Evolutionary conservation across 371 early-diverging fungal genomes (phyloP), one percentile per base, ranked within the genome.

Genomic region (Mucor racemosus): DNA sequence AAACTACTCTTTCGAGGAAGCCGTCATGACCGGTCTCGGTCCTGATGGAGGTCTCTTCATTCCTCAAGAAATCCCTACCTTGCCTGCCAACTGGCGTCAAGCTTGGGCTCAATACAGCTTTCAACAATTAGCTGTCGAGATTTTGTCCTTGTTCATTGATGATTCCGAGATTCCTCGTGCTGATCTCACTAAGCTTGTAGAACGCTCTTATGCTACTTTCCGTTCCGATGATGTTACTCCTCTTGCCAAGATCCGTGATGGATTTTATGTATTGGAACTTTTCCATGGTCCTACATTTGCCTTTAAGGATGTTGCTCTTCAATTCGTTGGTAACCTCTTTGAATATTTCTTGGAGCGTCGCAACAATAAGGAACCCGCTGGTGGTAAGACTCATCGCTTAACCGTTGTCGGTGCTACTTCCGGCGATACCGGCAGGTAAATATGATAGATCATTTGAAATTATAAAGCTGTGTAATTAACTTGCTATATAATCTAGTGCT

Each of bases 261-360:
- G 81, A 34, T 66, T 93, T 48, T 88, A 89, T 65, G 83, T 97
- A 13, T 85, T 98, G 63, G 98, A 98, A 82, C 87, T 98, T 44
- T 97, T 95, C 91, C 97, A 96, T 68, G 99, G 98, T 3, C 98
- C 98, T 11, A 98, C 98, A 3, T 96, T 95, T 81, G 97, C 97
- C 21, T 98, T 98, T 85, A 98, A 98, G 84, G 99, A 98, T 69
- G 97, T 97, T 46, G 99, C 98, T 7, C 84, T 97, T 68, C 99
- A 98, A 80, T 92, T 96, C 67, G 85, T 97, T 40, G 99, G 99
- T 39, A 97, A 98, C 85, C 78, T 98, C 69, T 98, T 98, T 73
- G 97, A 98, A 81, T 98, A 91, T 84, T 96, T 98, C 77, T 89
- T 98, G 62, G 87, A 88, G 65, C 88, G 95, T 69, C 86, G 88